These are phyloP conservation scores for Dalbergia oliveri DNA, from an alignment of 306 rosid genomes.

Conservation along the genomic window DNA sequence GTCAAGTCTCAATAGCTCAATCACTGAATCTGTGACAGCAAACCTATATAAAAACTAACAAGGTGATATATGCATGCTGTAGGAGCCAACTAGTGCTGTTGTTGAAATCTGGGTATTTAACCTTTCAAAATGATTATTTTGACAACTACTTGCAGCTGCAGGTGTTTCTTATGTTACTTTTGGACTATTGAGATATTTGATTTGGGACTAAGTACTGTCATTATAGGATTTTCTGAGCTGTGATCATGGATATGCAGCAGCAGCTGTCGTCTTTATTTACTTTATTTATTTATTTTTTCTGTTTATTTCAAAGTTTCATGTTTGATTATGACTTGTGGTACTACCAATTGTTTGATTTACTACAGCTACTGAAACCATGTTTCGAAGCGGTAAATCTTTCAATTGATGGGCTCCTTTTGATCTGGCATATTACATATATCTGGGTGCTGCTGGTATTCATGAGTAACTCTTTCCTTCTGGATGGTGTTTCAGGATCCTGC, in stretches of 20 bases:
- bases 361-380: conserved; percentile 11
- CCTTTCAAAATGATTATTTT: conserved; percentile 24
- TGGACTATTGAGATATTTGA: conserved; percentile 12
- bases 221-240: conserved; percentile 22
- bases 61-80: conserved; percentile 24
- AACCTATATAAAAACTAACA: conserved; percentile 9
- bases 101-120: conserved; percentile 23
- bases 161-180: conserved; percentile 18
- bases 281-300: neutral
- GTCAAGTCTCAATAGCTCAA: conserved; percentile 6
- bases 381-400: conserved; percentile 20
- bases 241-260: conserved; percentile 10
- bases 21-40: conserved; percentile 1
- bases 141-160: conserved; percentile 14
- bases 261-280: conserved; percentile 2
- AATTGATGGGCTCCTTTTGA: conserved; percentile 27
- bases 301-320: conserved; percentile 35
- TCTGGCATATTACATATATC: conserved; percentile 2
- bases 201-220: conserved; percentile 10
- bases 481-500: conserved; percentile 75
- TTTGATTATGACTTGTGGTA: conserved; percentile 21
- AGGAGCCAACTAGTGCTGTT: conserved; percentile 6
- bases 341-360: conserved; percentile 17
- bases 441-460: conserved; percentile 30
- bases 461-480: conserved; percentile 40